Evolutionary conservation across 768 basidiomycete genomes (phyloP).

Genomic region (Russula sp.): DNA sequence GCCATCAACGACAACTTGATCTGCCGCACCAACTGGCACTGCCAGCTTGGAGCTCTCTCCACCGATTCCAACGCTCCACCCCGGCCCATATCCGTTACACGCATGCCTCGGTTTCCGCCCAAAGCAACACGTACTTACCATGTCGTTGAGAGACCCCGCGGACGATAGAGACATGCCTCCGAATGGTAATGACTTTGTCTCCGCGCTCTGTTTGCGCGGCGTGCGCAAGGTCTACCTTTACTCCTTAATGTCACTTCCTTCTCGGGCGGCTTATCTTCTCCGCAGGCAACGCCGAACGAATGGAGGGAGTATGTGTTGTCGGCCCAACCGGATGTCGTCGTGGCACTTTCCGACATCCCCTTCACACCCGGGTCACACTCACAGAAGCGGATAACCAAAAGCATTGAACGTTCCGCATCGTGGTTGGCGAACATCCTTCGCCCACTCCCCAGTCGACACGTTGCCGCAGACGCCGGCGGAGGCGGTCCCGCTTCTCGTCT

Average conservation of each 20-base stretch:
- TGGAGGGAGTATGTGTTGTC: slow-evolving; percentile 51
- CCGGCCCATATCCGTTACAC: slow-evolving; percentile 52
- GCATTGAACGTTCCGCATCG: slow-evolving; percentile 57
- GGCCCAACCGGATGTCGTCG: slow-evolving; percentile 61
- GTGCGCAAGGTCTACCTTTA: slow-evolving; percentile 54
- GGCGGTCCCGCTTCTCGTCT: slow-evolving; percentile 21
- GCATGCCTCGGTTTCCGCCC: slow-evolving; percentile 53
- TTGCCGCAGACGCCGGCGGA: neutral
- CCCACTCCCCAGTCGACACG: slow-evolving; percentile 23
- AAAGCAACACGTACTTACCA: slow-evolving; percentile 45
- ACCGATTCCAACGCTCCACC: slow-evolving; percentile 58
- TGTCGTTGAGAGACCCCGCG: slow-evolving; percentile 60
- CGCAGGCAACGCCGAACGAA: slow-evolving; percentile 47
- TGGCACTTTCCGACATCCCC: slow-evolving; percentile 66
- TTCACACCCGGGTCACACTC: slow-evolving; percentile 61
- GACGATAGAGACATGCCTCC: slow-evolving; percentile 66
- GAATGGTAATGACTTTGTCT: slow-evolving; percentile 55
- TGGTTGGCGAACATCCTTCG: slow-evolving; percentile 59
- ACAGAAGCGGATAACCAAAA: slow-evolving; percentile 73
- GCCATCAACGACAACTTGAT: neutral
- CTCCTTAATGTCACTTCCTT: slow-evolving; percentile 5
- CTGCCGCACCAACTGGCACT: neutral
- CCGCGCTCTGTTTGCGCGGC: slow-evolving; percentile 57
- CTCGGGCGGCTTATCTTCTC: neutral
- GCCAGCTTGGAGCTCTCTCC: slow-evolving; percentile 60